A percentile compares a stretch with the other conserved stretches of the same genome.
These are phyloP conservation scores for Daldinia concentrica DNA, from an alignment of 495 filamentous ascomycete genomes.

Conservation along the genomic window DNA sequence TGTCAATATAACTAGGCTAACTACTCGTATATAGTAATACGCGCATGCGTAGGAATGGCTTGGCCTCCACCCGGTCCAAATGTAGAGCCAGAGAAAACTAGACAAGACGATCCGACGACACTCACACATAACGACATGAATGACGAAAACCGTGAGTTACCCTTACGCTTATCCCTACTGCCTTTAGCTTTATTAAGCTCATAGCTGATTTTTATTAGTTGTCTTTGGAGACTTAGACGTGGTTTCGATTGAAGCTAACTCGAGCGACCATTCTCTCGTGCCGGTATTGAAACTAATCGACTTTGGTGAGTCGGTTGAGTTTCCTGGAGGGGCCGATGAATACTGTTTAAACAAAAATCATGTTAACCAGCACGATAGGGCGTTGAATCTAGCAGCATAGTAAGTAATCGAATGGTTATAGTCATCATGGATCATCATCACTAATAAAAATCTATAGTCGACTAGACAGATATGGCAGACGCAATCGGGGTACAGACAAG, in stretches of 20 bases:
- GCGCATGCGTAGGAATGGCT: conserved; percentile 4
- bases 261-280: neutral
- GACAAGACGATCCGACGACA: neutral
- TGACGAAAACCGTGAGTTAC: conserved; percentile 1
- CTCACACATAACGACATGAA: conserved; percentile 11
- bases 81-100: neutral
- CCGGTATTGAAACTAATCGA: conserved; percentile 11
- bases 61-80: neutral
- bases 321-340: neutral
- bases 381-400: neutral
- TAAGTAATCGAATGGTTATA: neutral
- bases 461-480: neutral
- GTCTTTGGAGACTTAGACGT: too few species aligned
- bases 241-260: too few species aligned
- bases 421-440: neutral
- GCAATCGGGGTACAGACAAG: neutral
- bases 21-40: neutral
- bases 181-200: too few species aligned
- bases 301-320: neutral
- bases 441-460: conserved; percentile 5
- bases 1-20: conserved; percentile 1
- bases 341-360: neutral
- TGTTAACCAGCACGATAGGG: neutral
- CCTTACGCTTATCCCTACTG: neutral
- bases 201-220: too few species aligned